These are phyloP conservation scores for Pichia sorboxylosa DNA, from an alignment of 1,139 yeast species.

Conservation along the genomic window DNA sequence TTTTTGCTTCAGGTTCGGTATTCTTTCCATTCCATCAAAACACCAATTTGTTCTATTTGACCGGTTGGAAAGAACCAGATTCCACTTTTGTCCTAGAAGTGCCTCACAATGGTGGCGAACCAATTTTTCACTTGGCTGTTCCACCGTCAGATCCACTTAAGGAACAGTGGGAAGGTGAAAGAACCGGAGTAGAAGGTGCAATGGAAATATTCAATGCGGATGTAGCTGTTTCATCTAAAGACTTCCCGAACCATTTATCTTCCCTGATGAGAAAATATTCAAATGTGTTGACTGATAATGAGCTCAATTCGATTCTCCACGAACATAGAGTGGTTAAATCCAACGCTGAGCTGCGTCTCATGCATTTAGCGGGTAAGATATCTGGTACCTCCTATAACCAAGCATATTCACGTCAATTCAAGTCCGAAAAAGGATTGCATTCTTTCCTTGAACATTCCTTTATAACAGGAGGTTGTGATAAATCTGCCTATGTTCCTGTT, in stretches of 20 bases:
- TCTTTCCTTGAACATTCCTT: slow-evolving; percentile 79
- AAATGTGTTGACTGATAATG: slow-evolving; percentile 40
- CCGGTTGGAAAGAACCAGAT: slow-evolving; percentile 92
- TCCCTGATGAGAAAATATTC: slow-evolving; percentile 37
- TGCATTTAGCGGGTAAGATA: slow-evolving; percentile 74
- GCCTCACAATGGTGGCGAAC: slow-evolving; percentile 40
- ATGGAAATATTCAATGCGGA: slow-evolving; percentile 82
- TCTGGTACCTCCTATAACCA: slow-evolving; percentile 75
- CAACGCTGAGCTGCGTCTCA: slow-evolving; percentile 57
- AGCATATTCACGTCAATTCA: slow-evolving; percentile 57
- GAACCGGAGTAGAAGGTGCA: slow-evolving; percentile 81
- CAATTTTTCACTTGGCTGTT: slow-evolving; percentile 65
- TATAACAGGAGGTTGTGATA: slow-evolving; percentile 78
- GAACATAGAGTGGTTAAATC: slow-evolving; percentile 62
- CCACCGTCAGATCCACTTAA: slow-evolving; percentile 68
- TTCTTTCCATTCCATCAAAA: slow-evolving; percentile 88
- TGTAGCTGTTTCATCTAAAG: slow-evolving; percentile 42
- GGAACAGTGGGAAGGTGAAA: slow-evolving; percentile 92
- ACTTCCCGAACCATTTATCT: slow-evolving; percentile 32
- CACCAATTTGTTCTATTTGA: slow-evolving; percentile 72
- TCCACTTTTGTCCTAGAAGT: slow-evolving; percentile 69
- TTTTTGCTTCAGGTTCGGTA: slow-evolving; percentile 81
- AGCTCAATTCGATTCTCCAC: slow-evolving; percentile 41
- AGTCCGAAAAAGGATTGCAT: slow-evolving; percentile 65
- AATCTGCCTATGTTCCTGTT: slow-evolving; percentile 86